These are phyloP conservation scores for Solanum hybrid DNA, from an alignment of 305 asterid species.

Conservation along the genomic window DNA sequence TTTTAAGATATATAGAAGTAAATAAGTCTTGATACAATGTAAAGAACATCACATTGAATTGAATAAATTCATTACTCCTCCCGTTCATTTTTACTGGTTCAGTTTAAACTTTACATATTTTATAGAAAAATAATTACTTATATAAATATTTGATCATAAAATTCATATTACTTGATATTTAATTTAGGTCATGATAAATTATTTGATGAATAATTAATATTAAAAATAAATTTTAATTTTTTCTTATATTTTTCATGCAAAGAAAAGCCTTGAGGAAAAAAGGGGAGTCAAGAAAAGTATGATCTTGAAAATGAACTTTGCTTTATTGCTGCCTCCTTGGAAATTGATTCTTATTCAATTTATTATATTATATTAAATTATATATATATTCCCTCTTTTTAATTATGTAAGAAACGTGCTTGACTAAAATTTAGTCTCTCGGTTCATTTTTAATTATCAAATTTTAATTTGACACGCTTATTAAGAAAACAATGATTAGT, in stretches of 20 bases:
- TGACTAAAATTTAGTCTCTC: conserved; percentile 10
- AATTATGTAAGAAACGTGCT: conserved; percentile 31
- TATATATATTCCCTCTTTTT: conserved; percentile 7
- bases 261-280: conserved; percentile 19
- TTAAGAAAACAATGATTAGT: too few relatives aligned
- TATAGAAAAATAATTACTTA: neutral
- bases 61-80: neutral
- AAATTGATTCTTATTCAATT: conserved; percentile 18
- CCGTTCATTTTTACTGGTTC: neutral
- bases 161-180: neutral
- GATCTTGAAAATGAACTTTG: conserved; percentile 22
- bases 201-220: neutral
- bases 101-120: neutral
- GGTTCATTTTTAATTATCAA: neutral
- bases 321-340: conserved; percentile 6
- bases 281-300: conserved; percentile 5
- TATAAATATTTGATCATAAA: neutral
- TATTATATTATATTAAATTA: neutral
- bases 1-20: neutral
- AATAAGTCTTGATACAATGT: neutral
- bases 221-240: too few relatives aligned
- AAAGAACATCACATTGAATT: neutral
- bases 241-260: conserved; percentile 1
- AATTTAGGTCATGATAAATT: neutral
- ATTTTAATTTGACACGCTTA: too few relatives aligned